Evolutionary conservation across 179 eudicot genomes (phyloP), one percentile per base, ranked within the genome.

Genomic region (Gypsophila paniculata): DNA sequence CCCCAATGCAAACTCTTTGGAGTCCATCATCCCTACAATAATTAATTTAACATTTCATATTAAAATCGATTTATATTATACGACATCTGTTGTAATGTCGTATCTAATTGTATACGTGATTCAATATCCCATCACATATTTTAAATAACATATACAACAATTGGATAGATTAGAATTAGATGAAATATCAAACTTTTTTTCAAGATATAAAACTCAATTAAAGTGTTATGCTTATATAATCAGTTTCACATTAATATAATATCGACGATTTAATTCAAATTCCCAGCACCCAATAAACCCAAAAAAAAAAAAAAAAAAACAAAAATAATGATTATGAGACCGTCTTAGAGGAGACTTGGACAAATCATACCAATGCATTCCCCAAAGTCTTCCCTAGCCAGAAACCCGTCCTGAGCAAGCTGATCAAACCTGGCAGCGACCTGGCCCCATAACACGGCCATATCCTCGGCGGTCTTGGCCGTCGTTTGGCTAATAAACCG

Each of bases 1-100:
- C 23, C 93, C 96, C 61, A 82, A 66, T 0, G 97, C 97, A 69
- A 91, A 91, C 68, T 91, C 96, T 73, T 89, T 94, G 1, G 99
- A 89, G 48, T 94, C 96, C 62, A 72, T 81, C 97, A 94, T 94
- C 54, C 98, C 98, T 91, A 21, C 13, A 49, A 18, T 72, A 21
- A 0, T 8, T 51, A 6, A 51, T 9, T 0, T 2, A 42, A 42
- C 6, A 0, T 42, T 42, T 6, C 6, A 42, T 6, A 2, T 42
- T 6, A 42, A 42, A 29, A 1, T 29, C 34, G 34, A 1, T 29
- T 4, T 1, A 29, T 29, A 29, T 29, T 29, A 29, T n/a, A n/a
- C n/a, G n/a, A n/a, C n/a, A n/a, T n/a, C n/a, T n/a, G n/a, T n/a
- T n/a, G n/a, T n/a, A n/a, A n/a, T n/a, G n/a, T n/a, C n/a, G n/a